Conservation (phyloP, 495 filamentous ascomycete species). For the Hypoxylon rickii region DNA sequence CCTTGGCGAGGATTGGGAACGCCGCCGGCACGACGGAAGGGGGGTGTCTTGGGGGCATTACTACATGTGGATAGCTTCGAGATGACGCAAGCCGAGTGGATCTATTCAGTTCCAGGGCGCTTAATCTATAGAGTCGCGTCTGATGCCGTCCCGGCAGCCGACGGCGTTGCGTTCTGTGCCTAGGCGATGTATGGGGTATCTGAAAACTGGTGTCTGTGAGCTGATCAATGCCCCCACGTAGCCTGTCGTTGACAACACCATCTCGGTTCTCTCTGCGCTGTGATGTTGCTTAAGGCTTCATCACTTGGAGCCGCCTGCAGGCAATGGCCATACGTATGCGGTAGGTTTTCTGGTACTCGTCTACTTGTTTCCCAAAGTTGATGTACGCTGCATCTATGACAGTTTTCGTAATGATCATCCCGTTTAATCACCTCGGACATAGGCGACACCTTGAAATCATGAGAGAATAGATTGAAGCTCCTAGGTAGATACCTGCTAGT, state of each 20-base stretch:
- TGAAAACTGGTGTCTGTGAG: conserved; percentile 19
- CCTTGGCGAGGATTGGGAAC: conserved; percentile 24
- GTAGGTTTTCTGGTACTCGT: no score
- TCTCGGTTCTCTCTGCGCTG: conserved; percentile 1
- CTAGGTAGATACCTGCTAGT: no score
- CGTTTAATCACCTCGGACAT: no score
- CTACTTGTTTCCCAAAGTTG: no score
- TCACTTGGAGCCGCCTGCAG: no score
- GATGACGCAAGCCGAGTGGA: conserved; percentile 26
- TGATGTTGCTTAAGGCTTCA: no score
- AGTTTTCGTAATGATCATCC: no score
- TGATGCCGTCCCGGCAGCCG: conserved; percentile 18
- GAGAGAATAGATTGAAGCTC: no score
- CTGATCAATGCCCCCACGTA: conserved; percentile 19
- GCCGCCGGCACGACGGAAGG: conserved; percentile 28
- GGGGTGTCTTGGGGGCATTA: conserved; percentile 10
- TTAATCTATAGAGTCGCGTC: conserved; percentile 16
- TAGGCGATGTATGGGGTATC: conserved; percentile 25
- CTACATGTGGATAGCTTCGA: conserved; percentile 20
- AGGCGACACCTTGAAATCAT: no score
- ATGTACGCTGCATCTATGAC: no score
- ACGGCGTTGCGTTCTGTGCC: conserved; percentile 10
- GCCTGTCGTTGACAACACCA: conserved; percentile 15
- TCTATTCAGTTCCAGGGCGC: conserved; percentile 5
- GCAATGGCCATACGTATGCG: no score